A percentile compares a stretch with the other conserved stretches of the same genome.
These are phyloP conservation scores for Solanum hybrid DNA, from an alignment of 305 asterid species.

Conservation along the genomic window DNA sequence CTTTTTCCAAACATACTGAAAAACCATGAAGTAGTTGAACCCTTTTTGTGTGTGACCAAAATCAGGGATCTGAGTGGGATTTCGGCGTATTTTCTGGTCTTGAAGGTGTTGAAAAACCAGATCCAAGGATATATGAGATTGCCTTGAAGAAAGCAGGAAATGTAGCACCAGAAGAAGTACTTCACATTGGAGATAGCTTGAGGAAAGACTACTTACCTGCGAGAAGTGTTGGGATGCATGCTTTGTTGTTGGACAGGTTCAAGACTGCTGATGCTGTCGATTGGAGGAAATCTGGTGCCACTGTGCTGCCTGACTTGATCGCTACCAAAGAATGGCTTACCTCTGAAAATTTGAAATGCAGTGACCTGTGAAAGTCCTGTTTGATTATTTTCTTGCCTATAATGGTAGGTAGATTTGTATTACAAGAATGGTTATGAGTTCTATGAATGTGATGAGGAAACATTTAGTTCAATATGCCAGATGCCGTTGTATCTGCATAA, in stretches of 20 bases:
- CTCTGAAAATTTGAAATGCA: constrained; percentile 20
- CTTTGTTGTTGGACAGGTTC: constrained; percentile 72
- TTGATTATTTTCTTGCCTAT: background rate
- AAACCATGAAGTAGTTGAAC: background rate
- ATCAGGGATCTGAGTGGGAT: constrained; percentile 92
- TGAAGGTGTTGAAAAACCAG: constrained; percentile 53
- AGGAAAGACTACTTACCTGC: constrained; percentile 85
- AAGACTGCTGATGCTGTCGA: constrained; percentile 58
- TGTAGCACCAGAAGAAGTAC: constrained; percentile 63
- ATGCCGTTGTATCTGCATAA: background rate
- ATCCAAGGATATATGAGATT: constrained; percentile 48
- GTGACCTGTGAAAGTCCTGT: background rate
- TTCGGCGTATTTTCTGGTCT: constrained; percentile 61
- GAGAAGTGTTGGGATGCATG: constrained; percentile 75
- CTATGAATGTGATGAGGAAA: background rate
- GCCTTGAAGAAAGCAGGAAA: constrained; percentile 71
- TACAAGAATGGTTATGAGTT: background rate
- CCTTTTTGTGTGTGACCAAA: constrained; percentile 1
- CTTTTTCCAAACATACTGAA: background rate
- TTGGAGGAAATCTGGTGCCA: constrained; percentile 84
- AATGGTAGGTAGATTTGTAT: background rate
- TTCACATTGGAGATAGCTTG: constrained; percentile 91
- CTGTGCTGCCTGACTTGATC: constrained; percentile 72
- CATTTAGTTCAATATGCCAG: background rate
- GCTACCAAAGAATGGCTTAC: constrained; percentile 68